Evolutionary conservation across 148 eudicot species (phyloP).

Genomic region (Mesembryanthemum crystallinum): DNA sequence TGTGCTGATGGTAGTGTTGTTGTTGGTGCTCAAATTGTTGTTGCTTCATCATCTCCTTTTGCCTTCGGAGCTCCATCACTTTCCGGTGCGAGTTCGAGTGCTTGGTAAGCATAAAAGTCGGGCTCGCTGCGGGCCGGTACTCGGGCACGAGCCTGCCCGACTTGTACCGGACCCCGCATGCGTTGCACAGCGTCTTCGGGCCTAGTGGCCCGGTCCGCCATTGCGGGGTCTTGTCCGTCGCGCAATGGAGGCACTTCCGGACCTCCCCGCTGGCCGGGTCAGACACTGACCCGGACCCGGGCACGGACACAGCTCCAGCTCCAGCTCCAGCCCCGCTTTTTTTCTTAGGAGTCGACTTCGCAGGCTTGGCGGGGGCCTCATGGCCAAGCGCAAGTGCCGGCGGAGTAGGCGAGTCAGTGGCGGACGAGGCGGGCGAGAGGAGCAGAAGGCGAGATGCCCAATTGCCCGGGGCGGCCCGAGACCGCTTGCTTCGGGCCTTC

Average conservation of each 20-base stretch:
- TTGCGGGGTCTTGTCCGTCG: slow-evolving; percentile 86
- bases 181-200: slow-evolving; percentile 86
- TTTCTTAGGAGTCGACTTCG: slow-evolving; percentile 38
- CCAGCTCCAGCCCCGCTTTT: slow-evolving; percentile 24
- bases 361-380: slow-evolving; percentile 24
- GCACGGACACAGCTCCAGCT: background rate
- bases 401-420: slow-evolving; percentile 2
- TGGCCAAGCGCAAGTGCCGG: slow-evolving; percentile 25
- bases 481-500: slow-evolving; percentile 93
- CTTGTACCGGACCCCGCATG: slow-evolving; percentile 85
- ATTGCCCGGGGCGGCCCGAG: slow-evolving; percentile 70
- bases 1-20: slow-evolving; percentile 33
- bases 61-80: slow-evolving; percentile 80
- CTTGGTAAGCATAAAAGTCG: slow-evolving; percentile 62
- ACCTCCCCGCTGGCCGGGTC: slow-evolving; percentile 37
- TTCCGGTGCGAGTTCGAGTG: slow-evolving; percentile 91
- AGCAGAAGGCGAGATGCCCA: slow-evolving; percentile 74
- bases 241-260: slow-evolving; percentile 75
- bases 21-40: slow-evolving; percentile 40
- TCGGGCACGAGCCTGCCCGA: slow-evolving; percentile 89
- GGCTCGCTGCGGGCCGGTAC: slow-evolving; percentile 90
- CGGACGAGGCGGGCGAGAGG: slow-evolving; percentile 26
- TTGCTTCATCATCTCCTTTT: slow-evolving; percentile 56
- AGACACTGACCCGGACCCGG: background rate
- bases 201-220: slow-evolving; percentile 96